Base-by-base conservation (phyloP, 352 stramenopile species). In the Phytophthora tentaculata region DNA sequence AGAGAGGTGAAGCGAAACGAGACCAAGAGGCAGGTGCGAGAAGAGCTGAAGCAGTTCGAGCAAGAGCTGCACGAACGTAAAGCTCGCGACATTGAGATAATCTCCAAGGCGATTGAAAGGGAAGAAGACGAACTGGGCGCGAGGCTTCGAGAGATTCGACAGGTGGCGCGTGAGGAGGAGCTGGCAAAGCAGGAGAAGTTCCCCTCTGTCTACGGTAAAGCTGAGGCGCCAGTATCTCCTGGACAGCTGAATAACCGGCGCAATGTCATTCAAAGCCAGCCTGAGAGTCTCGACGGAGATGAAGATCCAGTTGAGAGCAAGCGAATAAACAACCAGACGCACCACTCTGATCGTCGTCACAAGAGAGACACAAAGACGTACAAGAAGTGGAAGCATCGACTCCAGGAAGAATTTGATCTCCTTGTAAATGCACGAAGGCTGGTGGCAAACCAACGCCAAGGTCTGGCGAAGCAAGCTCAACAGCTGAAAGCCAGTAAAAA, bases 31-130 rank as follows among this genome's bases (percentile, higher is more conserved):
- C 70, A 80, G 47, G 47, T 88, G 52, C 69, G 80, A 32, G 68
- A 84, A 28, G 81, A 93, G 23, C 26, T 93, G 54, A 61, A 73
- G 10, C 70, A 84, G 14, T 71, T 87, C 13, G 80, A 91, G 37
- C 75, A 71, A 19, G 79, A 80, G 7, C 43, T 91, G 13, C 52
- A 73, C 41, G 77, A 80, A 19, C 80, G 76, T 23, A 85, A 87
- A 48, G 61, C 76, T n/a, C 63, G 69, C 1, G 74, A 86, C 20
- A 48, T 89, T 9, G 72, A 85, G 16, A 73, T 59, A 3, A 64
- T 89, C 17, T 70, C 64, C 3, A 74, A 75, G 26, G 66, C 64
- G 0, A 71, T 87, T n/a, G 74, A 80, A 28, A 76, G 77, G 26
- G 74, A 89, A 45, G 72, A 91, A 62, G 77, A 86, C 12, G 71